Evolutionary conservation across 78 protist species (phyloP), one percentile per base, ranked within the genome.

Genomic region (Dictyostelium intermedium): DNA sequence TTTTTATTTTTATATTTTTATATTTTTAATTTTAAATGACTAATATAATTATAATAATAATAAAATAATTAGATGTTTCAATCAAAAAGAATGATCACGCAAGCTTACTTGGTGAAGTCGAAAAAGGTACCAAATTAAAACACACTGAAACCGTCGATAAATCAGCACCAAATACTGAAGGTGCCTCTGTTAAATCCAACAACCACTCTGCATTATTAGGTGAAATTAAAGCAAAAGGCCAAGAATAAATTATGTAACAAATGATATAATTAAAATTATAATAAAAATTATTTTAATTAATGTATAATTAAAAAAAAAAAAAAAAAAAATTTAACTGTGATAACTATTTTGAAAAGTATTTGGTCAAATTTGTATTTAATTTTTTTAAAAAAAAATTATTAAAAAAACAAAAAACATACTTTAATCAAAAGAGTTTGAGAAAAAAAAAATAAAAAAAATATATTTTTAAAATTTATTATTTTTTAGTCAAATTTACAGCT

Each of bases 151-250:
- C 91, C 11, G 5, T 20, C 1, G 91, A 83, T 30, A 7, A 16
- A 5, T 83, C 87, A 35, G 87, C 78, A 10, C 87, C 87, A 83
- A 13, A 13, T 32, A 66, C 66, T 37, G 78, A 60, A 9, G 37
- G 73, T 63, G 61, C 61, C 61, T 2, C n/a, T 1, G n/a, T 50
- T 16, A 50, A 50, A 50, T 3, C 61, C 1, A 50, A 50, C n/a
- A 50, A 50, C 2, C 61, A 50, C 61, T 50, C 61, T 50, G 61
- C 61, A 16, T 50, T 50, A 50, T 50, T 50, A 16, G 61, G 61
- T 1, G 61, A 50, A 50, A 50, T 50, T n/a, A 50, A 50, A 50
- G 13, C 61, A 50, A 50, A 50, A 16, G n/a, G 6, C 14, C 61
- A 50, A 50, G 61, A 50, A 50, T 50, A 50, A 50, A 50, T 50